Conservation (phyloP, 148 eudicot species). For the Polygonum aviculare region DNA sequence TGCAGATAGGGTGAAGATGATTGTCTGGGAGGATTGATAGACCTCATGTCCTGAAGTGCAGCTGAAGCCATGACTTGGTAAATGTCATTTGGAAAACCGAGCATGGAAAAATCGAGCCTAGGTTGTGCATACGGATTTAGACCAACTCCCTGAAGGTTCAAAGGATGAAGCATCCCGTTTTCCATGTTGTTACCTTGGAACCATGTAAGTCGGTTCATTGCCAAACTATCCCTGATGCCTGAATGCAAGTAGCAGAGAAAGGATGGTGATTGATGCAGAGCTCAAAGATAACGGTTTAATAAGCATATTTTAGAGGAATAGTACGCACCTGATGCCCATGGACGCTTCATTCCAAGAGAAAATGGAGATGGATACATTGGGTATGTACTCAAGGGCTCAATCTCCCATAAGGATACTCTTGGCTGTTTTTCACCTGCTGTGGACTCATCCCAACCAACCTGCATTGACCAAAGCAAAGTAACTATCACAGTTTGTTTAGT, state of each 20-base stretch:
- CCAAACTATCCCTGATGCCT: conserved; percentile 53
- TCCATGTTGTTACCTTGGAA: conserved; percentile 55
- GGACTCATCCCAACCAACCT: conserved; percentile 94
- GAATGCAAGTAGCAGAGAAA: conserved; percentile 12
- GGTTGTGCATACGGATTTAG: conserved; percentile 66
- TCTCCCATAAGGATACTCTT: conserved; percentile 75
- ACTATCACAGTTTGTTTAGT: conserved; percentile 15
- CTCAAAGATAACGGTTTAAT: conserved; percentile 10
- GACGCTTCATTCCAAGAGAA: conserved; percentile 65
- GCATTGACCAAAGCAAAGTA: conserved; percentile 12
- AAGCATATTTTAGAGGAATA: conserved; percentile 10
- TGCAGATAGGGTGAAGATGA: conserved; percentile 35
- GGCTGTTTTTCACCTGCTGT: conserved; percentile 88
- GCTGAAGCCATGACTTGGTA: conserved; percentile 67
- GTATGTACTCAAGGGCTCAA: conserved; percentile 74
- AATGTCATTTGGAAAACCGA: conserved; percentile 48
- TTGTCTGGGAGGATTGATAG: conserved; percentile 23
- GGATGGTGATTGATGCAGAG: conserved; percentile 1
- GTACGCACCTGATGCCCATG: conserved; percentile 62
- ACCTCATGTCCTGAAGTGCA: conserved; percentile 48
- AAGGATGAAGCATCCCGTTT: conserved; percentile 38
- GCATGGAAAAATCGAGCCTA: conserved; percentile 54
- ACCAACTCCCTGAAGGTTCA: conserved; percentile 69
- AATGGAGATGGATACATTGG: conserved; percentile 82
- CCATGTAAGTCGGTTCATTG: conserved; percentile 43